Evolutionary conservation across 441 rosid genomes (phyloP).

Genomic region (Adansonia gregorii): DNA sequence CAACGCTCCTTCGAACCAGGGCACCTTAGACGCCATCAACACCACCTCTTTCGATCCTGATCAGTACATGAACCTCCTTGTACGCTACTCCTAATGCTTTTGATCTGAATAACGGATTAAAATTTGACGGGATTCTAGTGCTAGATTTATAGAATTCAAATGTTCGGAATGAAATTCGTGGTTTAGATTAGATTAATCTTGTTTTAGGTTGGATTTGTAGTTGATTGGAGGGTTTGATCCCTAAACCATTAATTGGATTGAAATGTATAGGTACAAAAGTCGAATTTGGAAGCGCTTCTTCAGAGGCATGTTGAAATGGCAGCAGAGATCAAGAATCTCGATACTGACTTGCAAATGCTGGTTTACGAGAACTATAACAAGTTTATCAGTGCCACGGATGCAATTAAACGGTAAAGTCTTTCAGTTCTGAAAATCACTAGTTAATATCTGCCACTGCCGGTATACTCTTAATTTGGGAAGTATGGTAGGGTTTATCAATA

Average conservation of each 20-base stretch:
- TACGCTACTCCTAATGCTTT: constrained; percentile 29
- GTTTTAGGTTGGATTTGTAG: constrained; percentile 10
- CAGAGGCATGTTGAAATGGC: constrained; percentile 98
- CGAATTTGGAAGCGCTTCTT: constrained; percentile 83
- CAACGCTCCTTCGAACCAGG: constrained; percentile 44
- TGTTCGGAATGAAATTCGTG: not conserved
- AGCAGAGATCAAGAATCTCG: constrained; percentile 96
- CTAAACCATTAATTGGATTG: constrained; percentile 18
- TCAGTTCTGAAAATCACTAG: constrained; percentile 6
- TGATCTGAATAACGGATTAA: not conserved
- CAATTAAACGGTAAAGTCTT: constrained; percentile 77
- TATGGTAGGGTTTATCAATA: not conserved
- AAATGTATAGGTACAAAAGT: constrained; percentile 66
- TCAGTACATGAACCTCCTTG: constrained; percentile 95
- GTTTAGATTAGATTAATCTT: not conserved
- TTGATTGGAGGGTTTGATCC: not conserved
- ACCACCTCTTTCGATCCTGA: constrained; percentile 80
- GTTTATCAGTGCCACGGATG: constrained; percentile 97
- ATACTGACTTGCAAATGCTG: constrained; percentile 97
- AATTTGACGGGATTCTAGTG: not conserved
- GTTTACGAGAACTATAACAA: constrained; percentile 95
- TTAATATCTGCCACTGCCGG: not conserved
- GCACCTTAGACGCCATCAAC: constrained; percentile 78
- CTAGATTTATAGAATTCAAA: not conserved
- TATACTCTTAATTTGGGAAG: not conserved